Evolutionary conservation across 345 rosid species (phyloP).

Genomic region (Gossypium arboreum): DNA sequence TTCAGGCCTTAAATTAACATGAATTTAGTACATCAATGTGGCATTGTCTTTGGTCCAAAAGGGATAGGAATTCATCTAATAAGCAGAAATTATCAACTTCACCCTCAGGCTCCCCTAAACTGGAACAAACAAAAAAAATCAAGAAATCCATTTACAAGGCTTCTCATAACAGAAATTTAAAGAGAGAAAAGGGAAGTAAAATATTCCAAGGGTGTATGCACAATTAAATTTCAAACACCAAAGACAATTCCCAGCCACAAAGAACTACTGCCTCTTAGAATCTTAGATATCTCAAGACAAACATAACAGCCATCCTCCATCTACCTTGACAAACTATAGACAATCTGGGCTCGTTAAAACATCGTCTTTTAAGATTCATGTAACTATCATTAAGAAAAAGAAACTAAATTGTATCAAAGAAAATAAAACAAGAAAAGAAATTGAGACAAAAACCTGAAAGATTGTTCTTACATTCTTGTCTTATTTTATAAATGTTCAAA

Average conservation of each 20-base stretch:
- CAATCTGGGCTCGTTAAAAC: neutral
- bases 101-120: neutral
- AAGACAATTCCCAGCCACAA: neutral
- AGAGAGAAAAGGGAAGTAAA: neutral
- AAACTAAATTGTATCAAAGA: neutral
- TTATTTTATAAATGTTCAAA: neutral
- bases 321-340: neutral
- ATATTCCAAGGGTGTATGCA: neutral
- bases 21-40: neutral
- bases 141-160: neutral
- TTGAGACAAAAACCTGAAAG: neutral
- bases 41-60: neutral
- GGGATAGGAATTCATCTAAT: neutral
- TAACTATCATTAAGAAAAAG: neutral
- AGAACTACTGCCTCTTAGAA: neutral
- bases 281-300: neutral
- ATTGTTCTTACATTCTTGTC: slow-evolving; percentile 1
- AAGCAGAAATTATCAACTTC: neutral
- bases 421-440: neutral
- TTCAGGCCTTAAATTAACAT: neutral
- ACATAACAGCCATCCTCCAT: neutral
- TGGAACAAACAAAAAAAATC: neutral
- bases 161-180: neutral
- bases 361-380: neutral
- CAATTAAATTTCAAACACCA: neutral